phyloP scores from a whole-genome alignment of 208 protist species.

The Naegleria fowleri region DNA sequence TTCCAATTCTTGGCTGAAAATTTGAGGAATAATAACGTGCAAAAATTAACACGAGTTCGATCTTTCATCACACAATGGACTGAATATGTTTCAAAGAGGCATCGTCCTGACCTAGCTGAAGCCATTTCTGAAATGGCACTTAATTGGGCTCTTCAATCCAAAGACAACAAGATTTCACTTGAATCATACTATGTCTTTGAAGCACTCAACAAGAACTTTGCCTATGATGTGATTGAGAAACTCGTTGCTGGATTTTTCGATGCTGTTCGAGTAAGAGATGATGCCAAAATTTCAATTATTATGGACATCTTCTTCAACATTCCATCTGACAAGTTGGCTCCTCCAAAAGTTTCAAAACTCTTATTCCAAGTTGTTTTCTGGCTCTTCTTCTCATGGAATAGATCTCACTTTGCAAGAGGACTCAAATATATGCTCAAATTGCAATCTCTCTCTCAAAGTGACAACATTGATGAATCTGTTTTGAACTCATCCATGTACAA shows the following conservation, averaged over 20 bases:
- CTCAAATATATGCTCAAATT: background rate
- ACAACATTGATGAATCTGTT: conserved; percentile 12
- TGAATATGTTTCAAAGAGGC: background rate
- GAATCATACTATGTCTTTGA: conserved; percentile 8
- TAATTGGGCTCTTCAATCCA: background rate
- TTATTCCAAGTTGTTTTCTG: conserved; percentile 7
- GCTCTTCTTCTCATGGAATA: background rate
- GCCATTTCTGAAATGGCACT: background rate
- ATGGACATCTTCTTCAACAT: conserved; percentile 4
- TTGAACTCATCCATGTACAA: background rate
- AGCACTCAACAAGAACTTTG: background rate
- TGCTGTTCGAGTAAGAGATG: background rate
- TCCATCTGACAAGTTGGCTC: background rate
- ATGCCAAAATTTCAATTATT: background rate
- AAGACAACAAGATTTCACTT: background rate
- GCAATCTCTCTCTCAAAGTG: background rate
- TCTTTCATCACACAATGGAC: background rate
- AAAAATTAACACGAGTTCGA: background rate
- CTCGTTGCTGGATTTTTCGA: background rate
- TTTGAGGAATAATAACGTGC: background rate
- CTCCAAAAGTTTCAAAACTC: background rate
- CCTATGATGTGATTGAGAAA: background rate
- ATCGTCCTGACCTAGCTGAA: background rate
- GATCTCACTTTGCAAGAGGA: background rate
- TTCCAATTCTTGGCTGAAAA: background rate